These are phyloP conservation scores for Salinomyces thailandicus DNA, from an alignment of 2,329 filamentous ascomycete species.

Conservation along the genomic window DNA sequence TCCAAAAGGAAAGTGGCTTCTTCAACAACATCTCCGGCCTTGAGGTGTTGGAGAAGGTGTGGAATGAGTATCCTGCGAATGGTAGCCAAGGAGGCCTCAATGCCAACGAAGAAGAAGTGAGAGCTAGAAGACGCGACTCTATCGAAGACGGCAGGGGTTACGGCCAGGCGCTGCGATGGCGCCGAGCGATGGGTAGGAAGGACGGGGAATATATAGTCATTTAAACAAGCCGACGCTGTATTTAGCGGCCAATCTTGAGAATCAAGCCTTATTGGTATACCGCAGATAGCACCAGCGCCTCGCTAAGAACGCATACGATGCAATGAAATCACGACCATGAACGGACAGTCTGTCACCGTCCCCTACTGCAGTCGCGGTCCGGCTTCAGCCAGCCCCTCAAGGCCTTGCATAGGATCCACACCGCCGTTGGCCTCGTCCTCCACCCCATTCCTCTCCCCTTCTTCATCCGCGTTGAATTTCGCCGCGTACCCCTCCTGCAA, in stretches of 20 bases:
- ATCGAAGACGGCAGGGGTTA: conserved; percentile 12
- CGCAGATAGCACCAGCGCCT: conserved; percentile 1
- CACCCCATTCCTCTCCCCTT: conserved; percentile 34
- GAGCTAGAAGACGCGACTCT: conserved; percentile 19
- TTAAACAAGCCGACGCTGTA: no score
- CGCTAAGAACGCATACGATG: conserved; percentile 1
- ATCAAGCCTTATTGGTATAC: no score
- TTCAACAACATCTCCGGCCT: conserved; percentile 85
- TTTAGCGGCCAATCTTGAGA: no score
- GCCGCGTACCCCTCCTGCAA: conserved; percentile 83
- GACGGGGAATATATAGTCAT: conserved; percentile 45
- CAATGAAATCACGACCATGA: background rate
- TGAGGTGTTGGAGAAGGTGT: conserved; percentile 75
- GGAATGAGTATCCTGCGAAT: conserved; percentile 39
- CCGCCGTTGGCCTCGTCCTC: conserved; percentile 38
- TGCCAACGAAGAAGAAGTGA: conserved; percentile 18
- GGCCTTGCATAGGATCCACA: conserved; percentile 84
- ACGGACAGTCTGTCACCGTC: background rate
- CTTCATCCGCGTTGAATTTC: conserved; percentile 60
- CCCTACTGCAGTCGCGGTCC: conserved; percentile 71
- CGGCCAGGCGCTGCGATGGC: conserved; percentile 38
- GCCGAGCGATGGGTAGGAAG: conserved; percentile 40
- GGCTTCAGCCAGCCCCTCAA: conserved; percentile 87
- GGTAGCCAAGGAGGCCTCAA: conserved; percentile 2
- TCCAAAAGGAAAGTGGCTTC: conserved; percentile 81